A percentile compares a stretch with the other conserved stretches of the same genome.
These are phyloP conservation scores for Kwoniella dejecticola DNA, from an alignment of 768 basidiomycete genomes.

Conservation along the genomic window DNA sequence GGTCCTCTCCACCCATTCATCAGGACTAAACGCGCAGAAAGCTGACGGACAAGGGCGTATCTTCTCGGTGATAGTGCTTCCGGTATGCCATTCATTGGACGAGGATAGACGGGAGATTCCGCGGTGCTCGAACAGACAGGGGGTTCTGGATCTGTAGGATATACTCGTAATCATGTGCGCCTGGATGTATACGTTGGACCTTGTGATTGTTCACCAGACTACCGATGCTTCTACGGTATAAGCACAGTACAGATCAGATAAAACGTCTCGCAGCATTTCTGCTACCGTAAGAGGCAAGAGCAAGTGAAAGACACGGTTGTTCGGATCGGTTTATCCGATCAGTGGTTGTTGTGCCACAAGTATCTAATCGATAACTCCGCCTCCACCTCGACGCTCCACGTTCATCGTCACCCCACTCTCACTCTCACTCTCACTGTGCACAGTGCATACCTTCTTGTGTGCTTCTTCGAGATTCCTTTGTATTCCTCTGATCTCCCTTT, in stretches of 20 bases:
- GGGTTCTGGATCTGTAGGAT: too few species aligned
- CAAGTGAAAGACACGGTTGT: too few species aligned
- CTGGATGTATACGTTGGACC: background rate
- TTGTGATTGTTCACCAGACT: too few species aligned
- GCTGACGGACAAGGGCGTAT: too few species aligned
- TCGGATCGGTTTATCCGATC: too few species aligned
- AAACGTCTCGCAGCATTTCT: too few species aligned
- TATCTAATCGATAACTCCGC: constrained; percentile 1
- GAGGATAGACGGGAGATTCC: constrained; percentile 31
- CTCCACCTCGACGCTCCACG: constrained; percentile 19
- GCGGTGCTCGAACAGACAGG: background rate
- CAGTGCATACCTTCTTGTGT: too few species aligned
- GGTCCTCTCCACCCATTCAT: constrained; percentile 51
- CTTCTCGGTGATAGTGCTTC: constrained; percentile 35
- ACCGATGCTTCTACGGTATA: too few species aligned
- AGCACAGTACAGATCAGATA: too few species aligned
- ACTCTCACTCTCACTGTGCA: background rate
- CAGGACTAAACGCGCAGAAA: too few species aligned
- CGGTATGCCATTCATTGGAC: constrained; percentile 53
- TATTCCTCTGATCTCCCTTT: background rate
- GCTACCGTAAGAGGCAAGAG: too few species aligned
- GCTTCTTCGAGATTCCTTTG: background rate
- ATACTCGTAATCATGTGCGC: too few species aligned
- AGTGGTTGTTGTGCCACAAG: constrained; percentile 9
- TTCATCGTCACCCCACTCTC: background rate